A percentile compares a stretch with the other conserved stretches of the same genome.
Evolutionary conservation across 2,329 filamentous ascomycete species (phyloP).

Genomic region (Zymoseptoria brevis): DNA sequence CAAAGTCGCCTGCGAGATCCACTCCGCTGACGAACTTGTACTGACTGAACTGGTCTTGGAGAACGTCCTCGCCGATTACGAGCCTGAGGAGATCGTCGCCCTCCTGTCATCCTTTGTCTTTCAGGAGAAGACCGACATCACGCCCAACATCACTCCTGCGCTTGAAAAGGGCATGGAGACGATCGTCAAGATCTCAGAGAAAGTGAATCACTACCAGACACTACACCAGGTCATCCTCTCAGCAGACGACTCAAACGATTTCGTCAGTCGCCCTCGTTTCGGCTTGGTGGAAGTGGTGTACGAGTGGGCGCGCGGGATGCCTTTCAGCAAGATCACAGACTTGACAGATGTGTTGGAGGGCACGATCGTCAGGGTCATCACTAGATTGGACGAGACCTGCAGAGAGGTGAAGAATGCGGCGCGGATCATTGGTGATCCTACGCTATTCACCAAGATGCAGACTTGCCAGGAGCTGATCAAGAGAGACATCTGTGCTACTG

Average conservation of each 20-base stretch:
- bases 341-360: conserved; percentile 95
- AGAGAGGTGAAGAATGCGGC: conserved; percentile 96
- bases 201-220: conserved; percentile 84
- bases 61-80: conserved; percentile 90
- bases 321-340: conserved; percentile 94
- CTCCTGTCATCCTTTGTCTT: conserved; percentile 93
- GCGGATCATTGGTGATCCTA: conserved; percentile 87
- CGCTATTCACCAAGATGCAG: conserved; percentile 93
- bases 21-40: conserved; percentile 92
- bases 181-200: conserved; percentile 84
- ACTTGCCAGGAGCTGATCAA: conserved; percentile 96
- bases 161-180: conserved; percentile 76
- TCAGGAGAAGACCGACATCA: conserved; percentile 84
- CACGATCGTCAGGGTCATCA: conserved; percentile 93
- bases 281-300: conserved; percentile 96
- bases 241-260: conserved; percentile 85
- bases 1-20: conserved; percentile 96
- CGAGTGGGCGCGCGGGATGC: conserved; percentile 96
- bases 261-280: conserved; percentile 77
- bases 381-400: conserved; percentile 88
- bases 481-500: conserved; percentile 85
- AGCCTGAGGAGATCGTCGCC: conserved; percentile 92
- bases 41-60: conserved; percentile 93
- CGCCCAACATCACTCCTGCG: conserved; percentile 71
- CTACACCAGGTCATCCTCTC: conserved; percentile 86